phyloP scores from a whole-genome alignment of 129 eudicot genomes.

The Pseudognaphalium luteoalbum region DNA sequence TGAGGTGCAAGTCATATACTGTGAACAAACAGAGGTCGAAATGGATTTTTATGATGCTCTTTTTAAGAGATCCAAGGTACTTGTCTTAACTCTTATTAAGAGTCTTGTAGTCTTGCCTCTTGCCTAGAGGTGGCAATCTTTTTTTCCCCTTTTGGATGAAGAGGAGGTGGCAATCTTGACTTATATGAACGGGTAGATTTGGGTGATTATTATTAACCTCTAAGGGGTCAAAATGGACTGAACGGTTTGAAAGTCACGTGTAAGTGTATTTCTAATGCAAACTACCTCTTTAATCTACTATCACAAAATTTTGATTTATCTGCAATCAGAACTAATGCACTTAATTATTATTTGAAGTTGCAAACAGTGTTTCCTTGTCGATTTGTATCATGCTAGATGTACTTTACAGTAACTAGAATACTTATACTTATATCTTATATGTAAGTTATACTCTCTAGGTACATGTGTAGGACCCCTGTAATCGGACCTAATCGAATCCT shows the following conservation, averaged over 20 bases:
- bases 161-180: neutral
- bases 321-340: neutral
- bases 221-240: neutral
- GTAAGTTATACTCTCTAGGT: no score
- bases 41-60: conserved; percentile 93
- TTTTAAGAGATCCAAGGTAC: conserved; percentile 91
- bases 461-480: no score
- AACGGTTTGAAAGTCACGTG: neutral
- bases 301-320: neutral
- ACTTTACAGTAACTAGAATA: no score
- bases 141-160: no score
- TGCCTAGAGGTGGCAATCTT: neutral
- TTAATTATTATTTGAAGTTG: neutral
- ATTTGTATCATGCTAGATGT: no score
- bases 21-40: conserved; percentile 84
- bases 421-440: no score
- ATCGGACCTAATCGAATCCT: no score
- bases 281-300: neutral
- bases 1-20: conserved; percentile 69
- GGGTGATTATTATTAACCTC: neutral
- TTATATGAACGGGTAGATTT: neutral
- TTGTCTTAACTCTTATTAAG: neutral
- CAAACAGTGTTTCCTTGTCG: neutral
- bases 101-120: conserved; percentile 13
- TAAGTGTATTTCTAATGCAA: neutral